Evolutionary conservation across 176 grass and related monocot genomes (phyloP).

Genomic region (Otatea glauca): DNA sequence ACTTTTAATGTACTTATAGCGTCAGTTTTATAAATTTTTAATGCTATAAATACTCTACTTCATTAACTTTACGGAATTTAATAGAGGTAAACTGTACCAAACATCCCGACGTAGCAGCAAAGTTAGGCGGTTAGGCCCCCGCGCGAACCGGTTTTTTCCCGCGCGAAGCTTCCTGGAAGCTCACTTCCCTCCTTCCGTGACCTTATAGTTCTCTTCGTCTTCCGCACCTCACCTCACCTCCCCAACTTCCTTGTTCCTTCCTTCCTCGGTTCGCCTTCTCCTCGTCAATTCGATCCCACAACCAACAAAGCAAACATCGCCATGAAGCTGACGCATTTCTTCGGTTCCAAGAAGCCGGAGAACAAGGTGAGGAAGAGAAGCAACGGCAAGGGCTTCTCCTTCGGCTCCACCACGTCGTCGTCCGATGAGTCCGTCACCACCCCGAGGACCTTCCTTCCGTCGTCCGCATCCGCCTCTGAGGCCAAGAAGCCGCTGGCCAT

Average conservation of each 20-base stretch:
- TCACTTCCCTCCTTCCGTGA: neutral
- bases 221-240: slow-evolving; percentile 9
- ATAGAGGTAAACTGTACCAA: no score
- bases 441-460: slow-evolving; percentile 38
- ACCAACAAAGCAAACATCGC: neutral
- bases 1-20: no score
- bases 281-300: neutral
- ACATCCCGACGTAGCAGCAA: no score
- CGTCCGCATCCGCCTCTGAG: slow-evolving; percentile 10
- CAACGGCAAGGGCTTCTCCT: slow-evolving; percentile 13
- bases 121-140: no score
- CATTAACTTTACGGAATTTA: no score
- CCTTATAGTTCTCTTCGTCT: slow-evolving; percentile 31
- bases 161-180: slow-evolving; percentile 59
- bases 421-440: slow-evolving; percentile 27
- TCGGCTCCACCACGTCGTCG: slow-evolving; percentile 31
- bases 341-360: slow-evolving; percentile 29
- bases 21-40: no score
- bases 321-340: slow-evolving; percentile 46
- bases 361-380: neutral
- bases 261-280: neutral
- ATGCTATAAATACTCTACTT: no score
- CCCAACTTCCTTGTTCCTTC: neutral
- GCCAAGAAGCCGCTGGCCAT: slow-evolving; percentile 5
- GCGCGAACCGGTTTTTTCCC: no score